phyloP scores from a whole-genome alignment of 2,329 filamentous ascomycete species.

The Pleoardoris graminearum region DNA sequence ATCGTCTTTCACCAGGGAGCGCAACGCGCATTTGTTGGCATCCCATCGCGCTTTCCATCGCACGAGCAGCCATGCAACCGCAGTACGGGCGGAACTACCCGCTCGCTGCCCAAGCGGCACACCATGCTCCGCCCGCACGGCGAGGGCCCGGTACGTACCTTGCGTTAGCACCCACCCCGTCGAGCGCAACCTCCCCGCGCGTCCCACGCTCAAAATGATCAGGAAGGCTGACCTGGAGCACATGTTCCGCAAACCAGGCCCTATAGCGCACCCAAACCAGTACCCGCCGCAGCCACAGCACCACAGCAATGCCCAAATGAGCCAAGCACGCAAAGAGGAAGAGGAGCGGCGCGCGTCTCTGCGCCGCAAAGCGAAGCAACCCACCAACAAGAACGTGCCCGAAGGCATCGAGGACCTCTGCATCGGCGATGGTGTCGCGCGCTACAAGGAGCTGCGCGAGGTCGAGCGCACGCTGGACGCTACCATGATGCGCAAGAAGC shows the following conservation, averaged over 20 bases:
- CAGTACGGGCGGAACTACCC: conserved; percentile 51
- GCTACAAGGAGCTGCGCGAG: conserved; percentile 83
- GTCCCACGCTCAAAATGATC: conserved; percentile 44
- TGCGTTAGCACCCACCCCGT: conserved; percentile 17
- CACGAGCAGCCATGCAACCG: conserved; percentile 45
- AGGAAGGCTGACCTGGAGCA: conserved; percentile 52
- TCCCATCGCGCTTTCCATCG: conserved; percentile 37
- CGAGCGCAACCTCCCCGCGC: conserved; percentile 17
- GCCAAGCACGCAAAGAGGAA: conserved; percentile 50
- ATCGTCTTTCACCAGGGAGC: conserved; percentile 14
- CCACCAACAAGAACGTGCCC: conserved; percentile 92
- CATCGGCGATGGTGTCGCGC: conserved; percentile 77
- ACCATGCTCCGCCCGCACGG: conserved; percentile 44
- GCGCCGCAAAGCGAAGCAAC: conserved; percentile 82
- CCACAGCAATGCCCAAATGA: conserved; percentile 40
- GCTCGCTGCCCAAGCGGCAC: conserved; percentile 41
- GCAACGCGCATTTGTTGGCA: conserved; percentile 28
- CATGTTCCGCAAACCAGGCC: conserved; percentile 52
- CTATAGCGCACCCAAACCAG: conserved; percentile 53
- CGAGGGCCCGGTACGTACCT: conserved; percentile 49
- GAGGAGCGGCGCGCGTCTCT: conserved; percentile 65
- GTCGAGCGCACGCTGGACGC: conserved; percentile 88
- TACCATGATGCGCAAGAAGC: conserved; percentile 88
- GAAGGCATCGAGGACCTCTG: conserved; percentile 80
- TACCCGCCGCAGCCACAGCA: conserved; percentile 49